Evolutionary conservation across 352 stramenopile species (phyloP).

Genomic region (Blastocystis sp.): DNA sequence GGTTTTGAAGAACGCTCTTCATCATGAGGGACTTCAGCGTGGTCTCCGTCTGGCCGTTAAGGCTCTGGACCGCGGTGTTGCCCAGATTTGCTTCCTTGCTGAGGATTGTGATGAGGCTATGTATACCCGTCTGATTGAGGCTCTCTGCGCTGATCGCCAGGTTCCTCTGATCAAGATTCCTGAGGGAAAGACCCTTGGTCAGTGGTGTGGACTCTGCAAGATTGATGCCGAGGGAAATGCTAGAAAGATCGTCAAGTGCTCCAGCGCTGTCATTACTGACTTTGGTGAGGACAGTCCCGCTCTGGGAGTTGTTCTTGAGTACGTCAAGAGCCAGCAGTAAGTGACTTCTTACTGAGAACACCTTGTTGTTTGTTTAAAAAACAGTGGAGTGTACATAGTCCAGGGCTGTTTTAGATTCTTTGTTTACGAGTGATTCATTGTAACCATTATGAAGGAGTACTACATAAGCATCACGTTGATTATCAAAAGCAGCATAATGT

Average conservation of each 20-base stretch:
- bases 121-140: constrained; percentile 96
- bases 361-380: constrained; percentile 24
- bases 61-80: constrained; percentile 92
- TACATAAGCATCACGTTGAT: constrained; percentile 39
- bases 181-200: constrained; percentile 92
- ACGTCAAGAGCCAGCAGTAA: constrained; percentile 86
- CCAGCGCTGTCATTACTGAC: constrained; percentile 96
- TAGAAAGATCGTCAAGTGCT: constrained; percentile 96
- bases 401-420: constrained; percentile 39
- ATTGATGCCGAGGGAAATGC: constrained; percentile 92
- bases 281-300: constrained; percentile 98
- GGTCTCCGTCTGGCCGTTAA: constrained; percentile 97
- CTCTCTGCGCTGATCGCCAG: constrained; percentile 85
- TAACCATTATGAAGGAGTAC: constrained; percentile 11
- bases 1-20: constrained; percentile 95
- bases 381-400: constrained; percentile 61
- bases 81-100: constrained; percentile 95
- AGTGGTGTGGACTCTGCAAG: constrained; percentile 98
- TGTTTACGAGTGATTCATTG: constrained; percentile 34
- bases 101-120: constrained; percentile 99
- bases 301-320: constrained; percentile 94
- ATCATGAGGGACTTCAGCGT: constrained; percentile 96
- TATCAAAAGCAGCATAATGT: constrained; percentile 61
- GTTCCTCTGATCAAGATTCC: constrained; percentile 88
- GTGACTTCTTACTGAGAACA: constrained; percentile 43